A percentile compares a stretch with the other conserved stretches of the same genome.
Conservation (phyloP, 2,329 filamentous ascomycete species). For the Thelonectria rubi region DNA sequence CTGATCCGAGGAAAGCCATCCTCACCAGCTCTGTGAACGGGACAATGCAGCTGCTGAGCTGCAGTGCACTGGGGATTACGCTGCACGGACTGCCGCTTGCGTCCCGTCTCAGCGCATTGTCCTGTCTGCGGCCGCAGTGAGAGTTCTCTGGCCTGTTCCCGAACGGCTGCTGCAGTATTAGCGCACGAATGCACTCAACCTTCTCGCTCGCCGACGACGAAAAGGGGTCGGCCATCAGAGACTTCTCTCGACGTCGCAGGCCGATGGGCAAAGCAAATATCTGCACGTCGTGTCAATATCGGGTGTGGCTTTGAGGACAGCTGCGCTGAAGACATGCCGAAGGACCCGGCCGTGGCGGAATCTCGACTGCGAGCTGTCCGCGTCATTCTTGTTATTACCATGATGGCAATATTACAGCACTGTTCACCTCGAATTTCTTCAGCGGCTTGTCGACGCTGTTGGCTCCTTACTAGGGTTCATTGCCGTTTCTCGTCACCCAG, state of each 20-base stretch:
- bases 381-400: conserved; percentile 13
- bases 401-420: conserved; percentile 1
- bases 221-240: conserved; percentile 2
- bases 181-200: conserved; percentile 6
- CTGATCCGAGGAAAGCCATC: background rate
- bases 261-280: conserved; percentile 16
- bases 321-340: conserved; percentile 3
- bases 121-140: conserved; percentile 9
- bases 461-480: conserved; percentile 3
- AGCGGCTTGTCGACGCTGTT: background rate
- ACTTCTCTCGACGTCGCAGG: conserved; percentile 11
- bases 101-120: conserved; percentile 27
- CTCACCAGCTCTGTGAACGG: conserved; percentile 4
- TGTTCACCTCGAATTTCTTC: background rate
- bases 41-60: conserved; percentile 12
- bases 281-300: conserved; percentile 8
- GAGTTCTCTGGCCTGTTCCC: conserved; percentile 14
- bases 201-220: background rate
- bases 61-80: conserved; percentile 2
- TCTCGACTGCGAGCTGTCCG: conserved; percentile 7
- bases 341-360: conserved; percentile 13
- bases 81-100: conserved; percentile 30
- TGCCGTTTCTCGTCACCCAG: background rate
- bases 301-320: conserved; percentile 3
- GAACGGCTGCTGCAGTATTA: conserved; percentile 18